Conservation (phyloP, 2,329 filamentous ascomycete species). For the Tolypocladium sp. region DNA sequence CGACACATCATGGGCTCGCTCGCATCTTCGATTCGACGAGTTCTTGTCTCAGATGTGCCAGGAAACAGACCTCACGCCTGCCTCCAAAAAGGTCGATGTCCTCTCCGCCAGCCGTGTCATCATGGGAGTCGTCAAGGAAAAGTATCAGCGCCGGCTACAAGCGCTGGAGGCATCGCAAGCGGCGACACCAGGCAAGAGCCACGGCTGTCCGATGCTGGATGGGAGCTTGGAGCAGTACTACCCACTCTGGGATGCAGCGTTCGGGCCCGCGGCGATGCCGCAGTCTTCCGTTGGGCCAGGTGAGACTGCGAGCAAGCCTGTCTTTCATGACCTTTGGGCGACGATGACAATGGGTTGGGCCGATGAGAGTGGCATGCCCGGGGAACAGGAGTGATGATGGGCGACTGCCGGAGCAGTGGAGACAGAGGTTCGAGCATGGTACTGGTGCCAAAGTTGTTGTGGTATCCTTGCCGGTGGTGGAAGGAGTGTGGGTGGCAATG, state of each 20-base stretch:
- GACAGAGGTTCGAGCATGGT: too few species aligned
- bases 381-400: neutral
- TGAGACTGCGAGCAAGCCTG: slow-evolving; percentile 10
- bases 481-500: too few species aligned
- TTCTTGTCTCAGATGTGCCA: slow-evolving; percentile 28
- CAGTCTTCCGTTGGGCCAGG: neutral
- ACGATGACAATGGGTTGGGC: slow-evolving; percentile 39
- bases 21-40: slow-evolving; percentile 26
- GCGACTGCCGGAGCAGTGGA: neutral
- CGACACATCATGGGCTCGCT: slow-evolving; percentile 27
- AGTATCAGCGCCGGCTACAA: slow-evolving; percentile 32
- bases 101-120: slow-evolving; percentile 36
- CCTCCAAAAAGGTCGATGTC: slow-evolving; percentile 27
- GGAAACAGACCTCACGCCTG: slow-evolving; percentile 11
- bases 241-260: slow-evolving; percentile 32
- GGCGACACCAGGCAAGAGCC: slow-evolving; percentile 8
- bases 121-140: slow-evolving; percentile 33
- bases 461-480: too few species aligned
- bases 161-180: slow-evolving; percentile 15
- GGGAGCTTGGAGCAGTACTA: slow-evolving; percentile 37
- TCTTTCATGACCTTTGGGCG: slow-evolving; percentile 36
- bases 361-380: slow-evolving; percentile 2
- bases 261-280: slow-evolving; percentile 10
- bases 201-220: slow-evolving; percentile 42
- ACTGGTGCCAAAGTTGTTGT: too few species aligned